Base-by-base conservation (phyloP, 768 basidiomycete genomes). In the Dioszegia hungarica region DNA sequence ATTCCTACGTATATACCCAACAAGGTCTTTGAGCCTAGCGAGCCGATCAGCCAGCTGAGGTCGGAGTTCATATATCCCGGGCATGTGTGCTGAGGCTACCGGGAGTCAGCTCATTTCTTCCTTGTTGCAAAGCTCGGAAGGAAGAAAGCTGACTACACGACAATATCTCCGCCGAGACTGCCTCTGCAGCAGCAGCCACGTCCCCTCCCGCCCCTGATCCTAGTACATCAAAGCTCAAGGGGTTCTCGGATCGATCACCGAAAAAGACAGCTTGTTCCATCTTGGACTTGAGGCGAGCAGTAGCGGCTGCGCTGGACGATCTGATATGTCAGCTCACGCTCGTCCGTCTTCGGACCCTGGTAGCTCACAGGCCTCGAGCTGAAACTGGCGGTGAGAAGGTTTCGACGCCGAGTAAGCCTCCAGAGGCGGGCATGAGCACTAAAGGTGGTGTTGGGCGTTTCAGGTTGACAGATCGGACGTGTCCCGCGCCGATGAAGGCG, bases 1-100 rank as follows among this genome's bases (percentile, higher is more conserved):
- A 73, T 94, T 94, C 50, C 89, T 86, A 41, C 90, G 88, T 67
- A 95, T 88, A 72, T 91, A 94, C 24, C 81, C 81, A 63, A 94
- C 88, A n/a, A 97, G 80, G 81, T 88, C 90, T 52, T 83, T 84
- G 27, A 93, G 78, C 34, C 89, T 79, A 53, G 86, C 84, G 67
- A 86, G 86, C 27, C 89, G 82, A 37, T 83, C 84, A 4, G 80
- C 81, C 61, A 97, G 75, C 69, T 93, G 91, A 1, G 85, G 80
- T 15, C 84, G 84, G 38, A 94, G 78, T 71, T 95, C 92, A 65
- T 89, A 86, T 60, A 87, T 87, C 9, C 83, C 80, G 77, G 46
- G 91, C 84, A 61, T 89, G 80, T 74, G 85, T 80, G 25, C 80
- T 62, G 78, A 90, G 84, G 86, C 71, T 73, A 61, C 36, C 49